These are phyloP conservation scores for Syzygium aromaticum DNA, from an alignment of 345 rosid genomes.

Conservation along the genomic window DNA sequence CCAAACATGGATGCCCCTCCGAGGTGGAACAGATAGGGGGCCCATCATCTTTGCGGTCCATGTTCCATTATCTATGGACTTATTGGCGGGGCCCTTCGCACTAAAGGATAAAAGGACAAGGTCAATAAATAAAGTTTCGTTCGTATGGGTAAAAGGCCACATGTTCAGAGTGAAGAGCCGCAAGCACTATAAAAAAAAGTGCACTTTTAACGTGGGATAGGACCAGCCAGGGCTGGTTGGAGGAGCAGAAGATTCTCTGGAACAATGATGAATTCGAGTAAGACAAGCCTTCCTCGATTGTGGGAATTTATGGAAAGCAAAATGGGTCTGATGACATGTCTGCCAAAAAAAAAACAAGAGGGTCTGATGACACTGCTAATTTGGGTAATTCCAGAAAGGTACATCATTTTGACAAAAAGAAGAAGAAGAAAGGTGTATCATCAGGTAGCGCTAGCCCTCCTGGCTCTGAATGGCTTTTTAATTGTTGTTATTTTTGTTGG, in stretches of 20 bases:
- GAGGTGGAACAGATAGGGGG: not conserved
- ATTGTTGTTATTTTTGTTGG: not conserved
- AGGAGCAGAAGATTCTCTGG: not conserved
- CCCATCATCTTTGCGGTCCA: not conserved
- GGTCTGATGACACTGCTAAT: not conserved
- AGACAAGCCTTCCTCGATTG: not conserved
- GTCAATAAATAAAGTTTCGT: not conserved
- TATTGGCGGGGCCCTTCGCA: not conserved
- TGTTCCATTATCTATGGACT: not conserved
- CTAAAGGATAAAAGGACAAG: not conserved
- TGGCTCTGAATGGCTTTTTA: not conserved
- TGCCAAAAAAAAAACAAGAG: no score
- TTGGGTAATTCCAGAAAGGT: not conserved
- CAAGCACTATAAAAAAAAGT: not conserved
- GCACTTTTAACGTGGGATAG: not conserved
- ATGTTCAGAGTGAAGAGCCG: not conserved
- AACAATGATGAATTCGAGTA: not conserved
- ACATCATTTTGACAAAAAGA: no score
- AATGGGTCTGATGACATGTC: not conserved
- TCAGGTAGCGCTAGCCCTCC: not conserved
- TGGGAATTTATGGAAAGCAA: not conserved
- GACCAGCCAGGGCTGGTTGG: not conserved
- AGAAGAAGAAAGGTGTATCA: no score
- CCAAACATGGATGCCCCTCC: not conserved
- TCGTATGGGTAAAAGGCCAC: not conserved